Conservation (phyloP, 2,329 filamentous ascomycete genomes). For the Diplodia sapinea region DNA sequence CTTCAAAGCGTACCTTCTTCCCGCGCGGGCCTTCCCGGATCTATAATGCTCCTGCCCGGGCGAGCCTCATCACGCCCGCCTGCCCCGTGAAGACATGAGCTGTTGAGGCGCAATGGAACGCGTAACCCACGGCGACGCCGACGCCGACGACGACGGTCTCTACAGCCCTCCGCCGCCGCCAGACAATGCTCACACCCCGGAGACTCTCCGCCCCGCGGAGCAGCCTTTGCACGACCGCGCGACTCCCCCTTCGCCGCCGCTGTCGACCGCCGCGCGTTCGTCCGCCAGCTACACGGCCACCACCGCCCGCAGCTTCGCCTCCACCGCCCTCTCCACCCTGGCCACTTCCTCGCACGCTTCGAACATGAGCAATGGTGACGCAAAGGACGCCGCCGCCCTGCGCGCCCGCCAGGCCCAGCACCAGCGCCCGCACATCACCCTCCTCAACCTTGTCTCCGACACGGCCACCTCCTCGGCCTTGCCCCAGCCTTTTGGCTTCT, state of each 20-base stretch:
- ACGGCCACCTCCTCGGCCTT: conserved; percentile 48
- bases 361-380: conserved; percentile 26
- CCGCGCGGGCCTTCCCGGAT: conserved; percentile 1
- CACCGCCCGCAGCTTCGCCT: conserved; percentile 30
- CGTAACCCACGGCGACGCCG: conserved; percentile 21
- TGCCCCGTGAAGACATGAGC: conserved; percentile 11
- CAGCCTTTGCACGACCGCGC: conserved; percentile 16
- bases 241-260: conserved; percentile 24
- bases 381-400: conserved; percentile 13
- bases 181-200: not conserved
- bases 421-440: conserved; percentile 42
- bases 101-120: conserved; percentile 30
- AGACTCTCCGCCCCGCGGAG: not conserved
- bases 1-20: not conserved
- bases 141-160: conserved; percentile 30
- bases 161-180: conserved; percentile 32
- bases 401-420: conserved; percentile 33
- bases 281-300: conserved; percentile 30
- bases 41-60: conserved; percentile 24
- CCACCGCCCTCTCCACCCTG: conserved; percentile 28
- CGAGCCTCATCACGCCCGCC: not conserved
- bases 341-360: conserved; percentile 28
- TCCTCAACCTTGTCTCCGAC: conserved; percentile 48
- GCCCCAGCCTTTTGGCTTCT: conserved; percentile 47
- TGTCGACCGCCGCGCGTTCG: conserved; percentile 28